phyloP scores from a whole-genome alignment of 2,329 filamentous ascomycete genomes.

The Fusarium avenaceum region DNA sequence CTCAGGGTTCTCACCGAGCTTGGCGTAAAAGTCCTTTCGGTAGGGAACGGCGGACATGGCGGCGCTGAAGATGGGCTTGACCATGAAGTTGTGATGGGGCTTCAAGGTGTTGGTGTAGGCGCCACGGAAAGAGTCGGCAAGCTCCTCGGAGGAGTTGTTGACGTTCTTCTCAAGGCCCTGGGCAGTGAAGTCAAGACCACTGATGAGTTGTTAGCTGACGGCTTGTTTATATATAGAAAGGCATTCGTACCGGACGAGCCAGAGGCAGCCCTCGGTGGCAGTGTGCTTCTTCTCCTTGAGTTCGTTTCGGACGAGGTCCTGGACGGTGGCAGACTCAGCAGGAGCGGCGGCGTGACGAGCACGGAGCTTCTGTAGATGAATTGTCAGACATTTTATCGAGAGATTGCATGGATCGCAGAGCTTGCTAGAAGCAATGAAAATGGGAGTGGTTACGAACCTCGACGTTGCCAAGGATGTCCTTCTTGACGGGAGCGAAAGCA shows the following conservation, averaged over 20 bases:
- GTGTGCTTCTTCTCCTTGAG: constrained; percentile 89
- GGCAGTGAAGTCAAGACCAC: constrained; percentile 93
- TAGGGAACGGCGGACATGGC: constrained; percentile 96
- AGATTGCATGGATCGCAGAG: background rate
- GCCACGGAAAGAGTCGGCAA: constrained; percentile 85
- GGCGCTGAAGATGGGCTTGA: constrained; percentile 92
- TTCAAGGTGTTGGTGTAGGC: constrained; percentile 91
- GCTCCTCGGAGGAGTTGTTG: constrained; percentile 76
- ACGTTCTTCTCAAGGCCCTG: constrained; percentile 85
- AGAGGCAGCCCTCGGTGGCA: constrained; percentile 90
- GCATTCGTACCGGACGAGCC: constrained; percentile 81
- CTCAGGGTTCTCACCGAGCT: constrained; percentile 77
- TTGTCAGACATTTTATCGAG: constrained; percentile 35
- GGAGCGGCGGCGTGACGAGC: constrained; percentile 84
- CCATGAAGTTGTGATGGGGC: constrained; percentile 87
- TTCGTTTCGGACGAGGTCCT: constrained; percentile 88
- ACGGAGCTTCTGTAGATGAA: constrained; percentile 80
- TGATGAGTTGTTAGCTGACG: constrained; percentile 54
- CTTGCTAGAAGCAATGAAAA: constrained; percentile 8
- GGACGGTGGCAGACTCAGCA: constrained; percentile 83
- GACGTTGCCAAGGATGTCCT: constrained; percentile 90
- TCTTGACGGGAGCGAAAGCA: constrained; percentile 92
- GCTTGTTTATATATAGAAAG: accelerated
- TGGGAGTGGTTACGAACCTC: constrained; percentile 69
- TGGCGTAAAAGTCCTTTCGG: constrained; percentile 91